These are phyloP conservation scores for Metschnikowia aberdeeniae DNA, from an alignment of 805 yeast species.

Conservation along the genomic window DNA sequence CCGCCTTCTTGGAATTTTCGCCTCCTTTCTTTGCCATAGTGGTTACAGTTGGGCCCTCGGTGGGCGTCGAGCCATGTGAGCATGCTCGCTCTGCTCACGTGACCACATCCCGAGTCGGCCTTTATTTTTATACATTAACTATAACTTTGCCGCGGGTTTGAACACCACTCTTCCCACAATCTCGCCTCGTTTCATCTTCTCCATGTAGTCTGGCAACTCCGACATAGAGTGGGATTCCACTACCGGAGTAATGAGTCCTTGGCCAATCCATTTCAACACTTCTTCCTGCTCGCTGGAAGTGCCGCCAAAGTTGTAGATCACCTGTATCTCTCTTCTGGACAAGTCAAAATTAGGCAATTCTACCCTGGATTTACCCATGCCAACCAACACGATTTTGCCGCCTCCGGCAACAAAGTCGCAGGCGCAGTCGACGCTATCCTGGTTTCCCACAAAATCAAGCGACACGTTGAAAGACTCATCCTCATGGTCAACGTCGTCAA, in stretches of 20 bases:
- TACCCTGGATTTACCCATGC: constrained; percentile 36
- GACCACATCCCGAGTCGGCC: background rate
- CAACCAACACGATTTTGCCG: constrained; percentile 42
- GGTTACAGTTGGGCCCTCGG: background rate
- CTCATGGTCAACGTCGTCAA: constrained; percentile 21
- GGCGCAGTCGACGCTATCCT: constrained; percentile 23
- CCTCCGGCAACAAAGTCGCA: constrained; percentile 27
- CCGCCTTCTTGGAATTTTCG: constrained; percentile 53
- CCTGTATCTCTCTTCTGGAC: constrained; percentile 39
- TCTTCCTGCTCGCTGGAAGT: constrained; percentile 41
- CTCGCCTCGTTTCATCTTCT: constrained; percentile 34
- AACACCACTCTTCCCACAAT: constrained; percentile 43
- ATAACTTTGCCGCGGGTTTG: constrained; percentile 12
- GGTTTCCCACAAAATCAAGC: constrained; percentile 38
- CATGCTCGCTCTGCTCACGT: background rate
- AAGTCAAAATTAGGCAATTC: constrained; percentile 29
- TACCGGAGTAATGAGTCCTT: constrained; percentile 38
- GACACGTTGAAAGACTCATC: constrained; percentile 32
- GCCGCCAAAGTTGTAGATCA: constrained; percentile 44
- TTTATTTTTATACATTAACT: background rate
- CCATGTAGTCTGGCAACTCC: constrained; percentile 33
- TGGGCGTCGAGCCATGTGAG: background rate
- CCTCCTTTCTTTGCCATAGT: constrained; percentile 27
- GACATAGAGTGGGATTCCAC: constrained; percentile 27
- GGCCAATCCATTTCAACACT: constrained; percentile 38